These are phyloP conservation scores for Globisporangium barbulae DNA, from an alignment of 352 stramenopile genomes.

Conservation along the genomic window DNA sequence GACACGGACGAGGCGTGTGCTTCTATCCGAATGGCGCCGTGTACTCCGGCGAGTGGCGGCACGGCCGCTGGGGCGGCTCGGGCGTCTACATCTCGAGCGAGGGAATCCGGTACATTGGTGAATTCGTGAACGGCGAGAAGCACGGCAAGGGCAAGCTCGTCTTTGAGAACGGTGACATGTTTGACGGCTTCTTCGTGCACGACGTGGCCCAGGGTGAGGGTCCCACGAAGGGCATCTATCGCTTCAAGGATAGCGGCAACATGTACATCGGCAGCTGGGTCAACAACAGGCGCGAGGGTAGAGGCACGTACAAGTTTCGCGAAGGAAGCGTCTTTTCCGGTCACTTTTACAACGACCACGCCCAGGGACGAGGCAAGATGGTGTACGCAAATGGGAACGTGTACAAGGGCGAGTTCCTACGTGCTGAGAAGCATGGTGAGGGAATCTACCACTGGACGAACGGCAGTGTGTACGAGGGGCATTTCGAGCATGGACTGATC, in stretches of 20 bases:
- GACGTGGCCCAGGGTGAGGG: conserved; percentile 46
- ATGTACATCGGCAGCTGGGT: conserved; percentile 66
- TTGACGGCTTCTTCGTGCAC: conserved; percentile 65
- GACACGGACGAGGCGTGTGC: conserved; percentile 60
- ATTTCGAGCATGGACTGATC: conserved; percentile 69
- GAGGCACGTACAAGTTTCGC: conserved; percentile 57
- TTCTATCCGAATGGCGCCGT: conserved; percentile 76
- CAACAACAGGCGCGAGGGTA: conserved; percentile 69
- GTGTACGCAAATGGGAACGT: conserved; percentile 83
- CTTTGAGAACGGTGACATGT: conserved; percentile 76
- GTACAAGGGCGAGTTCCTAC: conserved; percentile 64
- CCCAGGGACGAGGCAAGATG: conserved; percentile 75
- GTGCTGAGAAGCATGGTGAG: conserved; percentile 64
- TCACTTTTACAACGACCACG: conserved; percentile 55
- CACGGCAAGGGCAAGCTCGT: conserved; percentile 69
- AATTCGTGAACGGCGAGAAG: conserved; percentile 50
- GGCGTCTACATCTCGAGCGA: conserved; percentile 68
- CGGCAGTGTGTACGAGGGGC: conserved; percentile 73
- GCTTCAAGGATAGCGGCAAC: conserved; percentile 62
- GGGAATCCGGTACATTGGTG: conserved; percentile 65
- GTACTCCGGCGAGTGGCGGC: conserved; percentile 72
- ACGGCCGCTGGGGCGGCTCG: conserved; percentile 44
- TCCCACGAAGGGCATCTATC: conserved; percentile 55
- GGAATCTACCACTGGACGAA: conserved; percentile 69
- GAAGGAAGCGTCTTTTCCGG: conserved; percentile 62